Evolutionary conservation across 176 grass and related monocot genomes (phyloP).

Genomic region (Dactylis glomerata): DNA sequence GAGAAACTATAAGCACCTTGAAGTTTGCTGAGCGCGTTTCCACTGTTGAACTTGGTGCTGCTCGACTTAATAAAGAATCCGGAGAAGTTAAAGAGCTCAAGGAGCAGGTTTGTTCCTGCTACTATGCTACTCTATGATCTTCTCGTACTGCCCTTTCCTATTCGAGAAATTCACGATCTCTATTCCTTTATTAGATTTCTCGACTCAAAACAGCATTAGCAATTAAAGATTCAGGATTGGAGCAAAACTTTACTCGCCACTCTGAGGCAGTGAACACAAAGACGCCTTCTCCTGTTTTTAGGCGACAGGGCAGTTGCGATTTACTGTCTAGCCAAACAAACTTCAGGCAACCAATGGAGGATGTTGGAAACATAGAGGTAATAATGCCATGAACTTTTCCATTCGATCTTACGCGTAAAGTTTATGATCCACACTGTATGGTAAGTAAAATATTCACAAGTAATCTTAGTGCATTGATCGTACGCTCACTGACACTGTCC

Average conservation of each 20-base stretch:
- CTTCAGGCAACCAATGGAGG: slow-evolving; percentile 89
- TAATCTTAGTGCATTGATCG: slow-evolving; percentile 13
- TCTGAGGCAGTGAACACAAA: slow-evolving; percentile 52
- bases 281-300: slow-evolving; percentile 51
- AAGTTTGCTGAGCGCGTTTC: slow-evolving; percentile 99
- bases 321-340: slow-evolving; percentile 59
- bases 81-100: slow-evolving; percentile 90
- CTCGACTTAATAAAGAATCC: slow-evolving; percentile 84
- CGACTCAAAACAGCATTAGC: slow-evolving; percentile 77
- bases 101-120: slow-evolving; percentile 69
- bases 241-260: slow-evolving; percentile 48
- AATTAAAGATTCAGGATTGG: slow-evolving; percentile 66
- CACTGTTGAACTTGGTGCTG: slow-evolving; percentile 98
- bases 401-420: slow-evolving; percentile 11
- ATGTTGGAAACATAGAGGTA: slow-evolving; percentile 99
- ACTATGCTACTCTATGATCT: slow-evolving; percentile 2
- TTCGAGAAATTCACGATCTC: slow-evolving; percentile 32
- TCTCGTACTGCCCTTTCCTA: slow-evolving; percentile 23
- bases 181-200: slow-evolving; percentile 53
- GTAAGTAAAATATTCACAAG: not conserved
- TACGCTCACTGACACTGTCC: not conserved
- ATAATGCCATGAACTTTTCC: slow-evolving; percentile 1
- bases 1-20: slow-evolving; percentile 95
- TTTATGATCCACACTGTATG: not conserved
- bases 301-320: slow-evolving; percentile 53